Evolutionary conservation across 352 stramenopile species (phyloP), one percentile per base, ranked within the genome.

Genomic region (Phytophthora citrophthora): DNA sequence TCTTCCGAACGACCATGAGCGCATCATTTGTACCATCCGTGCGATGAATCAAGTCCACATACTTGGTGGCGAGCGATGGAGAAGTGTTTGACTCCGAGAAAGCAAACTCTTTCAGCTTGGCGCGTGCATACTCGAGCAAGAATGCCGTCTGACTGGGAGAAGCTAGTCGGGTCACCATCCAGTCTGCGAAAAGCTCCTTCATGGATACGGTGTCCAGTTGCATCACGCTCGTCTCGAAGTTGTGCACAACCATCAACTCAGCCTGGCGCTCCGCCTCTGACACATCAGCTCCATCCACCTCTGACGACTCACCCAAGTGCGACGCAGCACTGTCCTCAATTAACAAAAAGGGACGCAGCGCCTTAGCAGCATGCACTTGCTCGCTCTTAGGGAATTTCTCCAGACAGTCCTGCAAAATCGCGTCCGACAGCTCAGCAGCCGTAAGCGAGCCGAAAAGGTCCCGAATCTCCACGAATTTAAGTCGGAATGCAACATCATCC

Each of bases 381-480:
- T 88, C 85, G 46, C 73, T 88, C 9, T 34, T 59, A 0, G 79
- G 72, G 46, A 96, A 96, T 43, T 75, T 79, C 18, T 76, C 54
- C 6, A 86, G 46, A 18, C 83, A 91, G 50, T 86, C 61, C 16
- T 88, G 61, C 8, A 96, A 54, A 38, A 94, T 81, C 61, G 88
- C 90, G 20, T 91, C 68, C 27, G 84, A 91, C 31, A 94, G 48
- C 31, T 91, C 70, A 3, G 79, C 53, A 55, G 79, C 85, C 59
- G 83, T 92, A 32, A 68, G 57, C 8, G 54, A 45, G 10, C 76
- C 84, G 65, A 94, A 94, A 27, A 94, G 68, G 52, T 96, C 81
- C 32, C 77, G 82, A 56, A 94, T 94, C 38, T 77, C 69, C 23
- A 96, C 67, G 57, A 96, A 94, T 54, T 81, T 46, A 4, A 96